Evolutionary conservation across 257 asterid genomes (phyloP).

Genomic region (Henckelia pumila): DNA sequence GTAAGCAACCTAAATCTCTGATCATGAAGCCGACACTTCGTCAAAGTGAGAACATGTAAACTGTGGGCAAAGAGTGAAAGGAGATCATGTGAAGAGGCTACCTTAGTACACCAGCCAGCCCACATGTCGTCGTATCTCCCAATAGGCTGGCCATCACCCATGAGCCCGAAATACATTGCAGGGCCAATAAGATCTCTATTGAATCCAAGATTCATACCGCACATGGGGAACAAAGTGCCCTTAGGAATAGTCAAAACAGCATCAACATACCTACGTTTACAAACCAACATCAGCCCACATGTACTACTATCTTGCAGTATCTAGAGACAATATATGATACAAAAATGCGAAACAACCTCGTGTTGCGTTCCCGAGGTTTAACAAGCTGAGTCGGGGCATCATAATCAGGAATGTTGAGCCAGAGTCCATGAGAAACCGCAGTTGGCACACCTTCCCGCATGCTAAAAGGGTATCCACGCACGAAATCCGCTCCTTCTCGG

Average conservation of each 20-base stretch:
- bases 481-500: conserved; percentile 54
- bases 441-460: conserved; percentile 54
- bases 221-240: conserved; percentile 52
- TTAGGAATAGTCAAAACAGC: conserved; percentile 51
- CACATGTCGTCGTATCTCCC: conserved; percentile 56
- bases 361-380: conserved; percentile 53
- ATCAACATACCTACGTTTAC: conserved; percentile 45
- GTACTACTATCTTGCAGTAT: neutral
- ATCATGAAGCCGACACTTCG: neutral
- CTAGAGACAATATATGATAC: neutral
- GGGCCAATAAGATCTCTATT: conserved; percentile 51
- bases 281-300: neutral
- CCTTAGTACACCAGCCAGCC: conserved; percentile 70
- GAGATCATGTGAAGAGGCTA: conserved; percentile 2
- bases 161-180: conserved; percentile 55
- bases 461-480: conserved; percentile 56
- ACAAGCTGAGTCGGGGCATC: conserved; percentile 60
- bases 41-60: neutral
- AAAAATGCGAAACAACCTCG: conserved; percentile 32
- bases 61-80: neutral
- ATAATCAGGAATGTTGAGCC: conserved; percentile 60
- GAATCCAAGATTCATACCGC: conserved; percentile 55
- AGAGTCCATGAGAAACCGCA: conserved; percentile 56
- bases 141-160: conserved; percentile 62
- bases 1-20: neutral